Base-by-base conservation (phyloP, 768 basidiomycete genomes). In the Pleurotus pulmonarius region DNA sequence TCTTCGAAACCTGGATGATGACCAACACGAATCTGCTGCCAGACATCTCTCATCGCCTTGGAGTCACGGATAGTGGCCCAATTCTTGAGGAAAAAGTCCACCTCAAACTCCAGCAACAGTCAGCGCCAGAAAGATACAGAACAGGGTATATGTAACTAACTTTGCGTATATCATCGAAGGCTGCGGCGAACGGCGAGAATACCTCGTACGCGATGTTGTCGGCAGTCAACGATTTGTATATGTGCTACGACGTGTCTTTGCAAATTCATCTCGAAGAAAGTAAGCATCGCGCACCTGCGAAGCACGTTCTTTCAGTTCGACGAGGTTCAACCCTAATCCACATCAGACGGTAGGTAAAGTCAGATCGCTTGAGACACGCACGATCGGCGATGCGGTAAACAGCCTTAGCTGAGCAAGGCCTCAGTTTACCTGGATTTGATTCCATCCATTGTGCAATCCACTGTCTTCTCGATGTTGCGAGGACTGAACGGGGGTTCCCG, bases 1-100 rank as follows among this genome's bases (percentile, higher is more conserved):
- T 92, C 90, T 71, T 93, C 92, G 64, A 93, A 94, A 1, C 92
- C 92, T 15, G 90, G 88, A 66, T 93, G 89, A 34, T 89, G 78
- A 44, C 92, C 92, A 47, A 83, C 77, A 55, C 93, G 77, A 41
- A 95, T 92, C 69, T 93, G 90, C 56, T 85, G 81, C 89, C 91
- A 94, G 4, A 94, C 87, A 60, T 79, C 81, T 55, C 80, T 81
- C 90, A 94, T 92, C 11, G 87, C 81, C 15, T 87, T 83, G n/a
- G 89, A 90, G n/a, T 80, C 71, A 41, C 90, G 86, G 55, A 95
- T 91, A 26, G 90, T 87, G 39, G 78, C 72, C 92, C 92, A 95
- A 64, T 93, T 85, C 41, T 82, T 77, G 46, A 93, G 71, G 75
- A 93, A 93, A 73, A 82, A 92, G 37, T 82, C 81, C 13, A 94